Percentiles rank a stretch among this genome's conserved stretches.
Evolutionary conservation across 169 alveolate species (phyloP).

Genomic region (Eimeria sp.): DNA sequence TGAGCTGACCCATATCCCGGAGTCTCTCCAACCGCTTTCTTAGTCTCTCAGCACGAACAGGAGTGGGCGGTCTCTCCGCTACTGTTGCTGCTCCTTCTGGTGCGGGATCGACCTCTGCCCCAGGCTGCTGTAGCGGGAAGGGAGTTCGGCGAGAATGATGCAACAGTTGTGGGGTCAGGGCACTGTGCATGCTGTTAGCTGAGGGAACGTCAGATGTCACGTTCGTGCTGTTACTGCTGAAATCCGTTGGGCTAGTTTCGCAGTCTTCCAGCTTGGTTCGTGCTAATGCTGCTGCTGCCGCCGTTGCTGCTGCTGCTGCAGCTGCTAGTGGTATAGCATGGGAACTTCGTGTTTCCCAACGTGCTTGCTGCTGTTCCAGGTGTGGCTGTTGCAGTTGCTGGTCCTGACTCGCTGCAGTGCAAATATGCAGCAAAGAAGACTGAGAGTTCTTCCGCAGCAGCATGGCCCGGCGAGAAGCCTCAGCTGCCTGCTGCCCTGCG

Average conservation of each 20-base stretch:
- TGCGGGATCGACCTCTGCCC: neutral
- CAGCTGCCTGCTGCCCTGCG: conserved; percentile 55
- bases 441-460: conserved; percentile 23
- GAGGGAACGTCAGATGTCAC: conserved; percentile 4
- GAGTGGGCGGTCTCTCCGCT: conserved; percentile 23
- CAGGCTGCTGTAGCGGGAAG: conserved; percentile 18
- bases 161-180: conserved; percentile 27
- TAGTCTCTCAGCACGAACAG: conserved; percentile 41
- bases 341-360: neutral
- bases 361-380: conserved; percentile 21
- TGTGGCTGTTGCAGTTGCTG: conserved; percentile 18
- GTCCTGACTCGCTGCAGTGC: conserved; percentile 16
- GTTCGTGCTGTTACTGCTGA: conserved; percentile 32
- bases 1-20: conserved; percentile 1
- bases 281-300: neutral
- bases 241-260: neutral
- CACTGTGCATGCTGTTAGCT: conserved; percentile 20
- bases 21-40: conserved; percentile 18
- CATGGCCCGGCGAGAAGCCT: conserved; percentile 54
- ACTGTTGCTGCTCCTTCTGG: neutral
- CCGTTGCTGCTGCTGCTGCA: conserved; percentile 29
- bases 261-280: neutral
- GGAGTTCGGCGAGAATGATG: conserved; percentile 26
- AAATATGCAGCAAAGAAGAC: conserved; percentile 2
- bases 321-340: conserved; percentile 2